phyloP scores from a whole-genome alignment of 148 eudicot species.

The Agrostemma githago region DNA sequence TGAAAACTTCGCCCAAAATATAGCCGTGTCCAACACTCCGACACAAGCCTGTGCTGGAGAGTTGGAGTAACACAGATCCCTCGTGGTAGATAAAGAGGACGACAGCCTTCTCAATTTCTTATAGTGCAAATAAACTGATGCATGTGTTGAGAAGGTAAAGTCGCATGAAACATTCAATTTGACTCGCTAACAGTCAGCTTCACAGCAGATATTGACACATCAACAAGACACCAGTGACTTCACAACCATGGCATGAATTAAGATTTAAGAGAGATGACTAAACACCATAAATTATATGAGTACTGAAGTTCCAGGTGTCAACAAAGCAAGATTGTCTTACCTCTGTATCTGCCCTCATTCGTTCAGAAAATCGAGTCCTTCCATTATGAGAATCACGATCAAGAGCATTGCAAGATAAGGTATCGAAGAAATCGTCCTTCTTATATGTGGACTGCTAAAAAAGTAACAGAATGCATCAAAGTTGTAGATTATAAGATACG shows the following conservation, averaged over 20 bases:
- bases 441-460: constrained; percentile 48
- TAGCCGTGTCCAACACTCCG: no score
- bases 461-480: background rate
- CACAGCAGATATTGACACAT: background rate
- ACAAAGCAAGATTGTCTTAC: constrained; percentile 25
- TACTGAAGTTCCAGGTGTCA: background rate
- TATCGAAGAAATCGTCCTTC: constrained; percentile 72
- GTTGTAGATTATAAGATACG: background rate
- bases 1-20: no score
- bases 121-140: background rate
- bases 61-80: no score
- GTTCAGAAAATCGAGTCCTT: constrained; percentile 50
- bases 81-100: background rate
- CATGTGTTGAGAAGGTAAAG: no score
- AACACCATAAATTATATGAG: background rate
- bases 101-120: background rate
- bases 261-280: background rate
- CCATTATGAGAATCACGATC: constrained; percentile 35
- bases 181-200: background rate
- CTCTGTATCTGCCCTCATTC: constrained; percentile 52
- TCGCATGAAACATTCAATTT: no score
- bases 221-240: background rate
- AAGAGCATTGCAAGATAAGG: constrained; percentile 45
- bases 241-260: background rate
- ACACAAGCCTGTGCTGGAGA: no score